Evolutionary conservation across 2,329 filamentous ascomycete species (phyloP), one percentile per base, ranked within the genome.

Genomic region (Fusarium devonianum): DNA sequence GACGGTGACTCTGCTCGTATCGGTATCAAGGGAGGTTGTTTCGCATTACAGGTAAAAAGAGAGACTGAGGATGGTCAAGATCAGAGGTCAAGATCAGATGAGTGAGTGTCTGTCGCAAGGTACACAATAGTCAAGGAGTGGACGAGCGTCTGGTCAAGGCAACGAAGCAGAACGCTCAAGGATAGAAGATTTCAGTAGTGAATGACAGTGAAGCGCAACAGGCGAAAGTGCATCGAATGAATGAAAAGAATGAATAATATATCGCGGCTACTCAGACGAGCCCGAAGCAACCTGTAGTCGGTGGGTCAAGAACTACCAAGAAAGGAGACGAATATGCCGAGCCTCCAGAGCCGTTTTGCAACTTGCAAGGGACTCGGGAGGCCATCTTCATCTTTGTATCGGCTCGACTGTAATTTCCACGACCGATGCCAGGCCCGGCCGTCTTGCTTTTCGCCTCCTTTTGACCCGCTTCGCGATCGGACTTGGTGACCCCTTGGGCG

Each of bases 321-420:
- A 53, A 58, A 52, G 48, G 50, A 56, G 35, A 47, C 11, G 30
- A 23, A 33, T 14, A 23, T 23, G 35, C 30, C 23, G 23, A n/a
- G 36, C 13, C 13, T 21, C 22, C n/a, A n/a, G 16, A 33, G 23
- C n/a, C n/a, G n/a, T n/a, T n/a, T n/a, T n/a, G n/a, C n/a, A n/a
- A n/a, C n/a, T n/a, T n/a, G n/a, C n/a, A n/a, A 39, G 41, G 48
- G 45, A 47, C 33, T 60, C 57, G 63, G 58, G 61, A 63, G 58
- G 55, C 53, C 60, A 63, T 63, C 55, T 10, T 49, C 60, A 64
- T 50, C 35, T 51, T 45, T 53, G 43, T n/a, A 26, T 32, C 19
- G 29, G 17, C 26, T 39, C 23, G 33, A 47, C 56, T 50, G 49
- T 29, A 44, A 48, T 44, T 56, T 49, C 11, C 47, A 48, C 42